Conservation (phyloP, 2,329 filamentous ascomycete species). For the Myriangium duriaei region DNA sequence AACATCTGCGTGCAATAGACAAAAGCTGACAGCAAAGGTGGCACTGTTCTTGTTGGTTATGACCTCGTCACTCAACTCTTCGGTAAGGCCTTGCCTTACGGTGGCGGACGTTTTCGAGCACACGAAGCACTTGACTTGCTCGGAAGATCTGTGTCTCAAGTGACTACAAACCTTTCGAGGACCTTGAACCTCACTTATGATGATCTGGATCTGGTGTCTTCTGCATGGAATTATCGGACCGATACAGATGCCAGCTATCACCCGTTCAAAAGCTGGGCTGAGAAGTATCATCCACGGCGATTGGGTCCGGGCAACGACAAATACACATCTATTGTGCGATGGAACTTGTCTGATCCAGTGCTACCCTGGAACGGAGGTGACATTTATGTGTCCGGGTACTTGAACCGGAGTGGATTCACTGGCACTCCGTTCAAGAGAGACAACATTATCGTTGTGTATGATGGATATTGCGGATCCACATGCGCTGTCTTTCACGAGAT, state of each 20-base stretch:
- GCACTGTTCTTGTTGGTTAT: constrained; percentile 46
- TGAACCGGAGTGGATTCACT: constrained; percentile 34
- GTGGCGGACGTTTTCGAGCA: constrained; percentile 39
- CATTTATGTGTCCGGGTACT: constrained; percentile 36
- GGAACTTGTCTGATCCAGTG: constrained; percentile 34
- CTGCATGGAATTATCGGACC: constrained; percentile 35
- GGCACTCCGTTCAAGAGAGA: constrained; percentile 42
- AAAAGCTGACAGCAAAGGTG: too few species aligned
- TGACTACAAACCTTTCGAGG: constrained; percentile 22
- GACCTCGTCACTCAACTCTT: constrained; percentile 49
- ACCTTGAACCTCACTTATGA: constrained; percentile 27
- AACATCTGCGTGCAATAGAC: too few species aligned
- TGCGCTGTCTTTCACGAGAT: constrained; percentile 35
- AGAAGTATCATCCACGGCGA: constrained; percentile 34
- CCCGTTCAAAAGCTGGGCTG: constrained; percentile 33
- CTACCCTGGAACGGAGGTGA: constrained; percentile 24
- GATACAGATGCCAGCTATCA: constrained; percentile 36
- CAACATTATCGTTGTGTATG: constrained; percentile 41
- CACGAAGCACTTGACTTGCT: constrained; percentile 35
- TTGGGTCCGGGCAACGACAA: constrained; percentile 35
- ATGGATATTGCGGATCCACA: constrained; percentile 35
- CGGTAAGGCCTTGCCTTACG: constrained; percentile 38
- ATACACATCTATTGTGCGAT: constrained; percentile 47
- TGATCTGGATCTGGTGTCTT: constrained; percentile 26
- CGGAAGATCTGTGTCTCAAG: constrained; percentile 27